These are phyloP conservation scores for Pleurotus cornucopiae DNA, from an alignment of 768 basidiomycete genomes.

Conservation along the genomic window DNA sequence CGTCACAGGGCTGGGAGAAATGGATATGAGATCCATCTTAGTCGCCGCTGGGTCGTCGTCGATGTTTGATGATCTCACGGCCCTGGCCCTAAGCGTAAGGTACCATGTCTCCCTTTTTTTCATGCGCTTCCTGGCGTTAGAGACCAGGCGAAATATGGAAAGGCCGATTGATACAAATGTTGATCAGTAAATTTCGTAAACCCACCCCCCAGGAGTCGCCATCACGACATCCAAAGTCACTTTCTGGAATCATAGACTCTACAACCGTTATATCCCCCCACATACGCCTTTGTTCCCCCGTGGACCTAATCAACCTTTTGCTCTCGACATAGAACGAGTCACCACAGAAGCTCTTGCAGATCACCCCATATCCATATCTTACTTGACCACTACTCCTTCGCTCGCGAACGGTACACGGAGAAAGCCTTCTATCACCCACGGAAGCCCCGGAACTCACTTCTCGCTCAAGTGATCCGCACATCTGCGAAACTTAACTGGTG, in stretches of 20 bases:
- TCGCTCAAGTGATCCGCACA: neutral
- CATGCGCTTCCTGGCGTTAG: slow-evolving; percentile 1
- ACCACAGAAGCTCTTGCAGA: slow-evolving; percentile 6
- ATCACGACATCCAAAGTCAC: slow-evolving; percentile 7
- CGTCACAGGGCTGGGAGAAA: slow-evolving; percentile 2
- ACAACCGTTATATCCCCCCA: neutral
- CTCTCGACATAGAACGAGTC: neutral
- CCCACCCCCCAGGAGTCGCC: slow-evolving; percentile 3
- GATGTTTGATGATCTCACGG: slow-evolving; percentile 6
- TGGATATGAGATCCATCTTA: slow-evolving; percentile 6
- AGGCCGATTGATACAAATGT: slow-evolving; percentile 7
- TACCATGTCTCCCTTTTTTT: slow-evolving; percentile 5
- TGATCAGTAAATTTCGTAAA: slow-evolving; percentile 5
- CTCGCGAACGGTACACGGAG: slow-evolving; percentile 4
- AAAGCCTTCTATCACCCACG: slow-evolving; percentile 1
- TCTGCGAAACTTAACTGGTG: neutral
- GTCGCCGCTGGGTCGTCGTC: slow-evolving; percentile 6
- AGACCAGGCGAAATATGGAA: slow-evolving; percentile 7
- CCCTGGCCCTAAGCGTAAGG: slow-evolving; percentile 4
- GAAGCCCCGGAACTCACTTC: neutral
- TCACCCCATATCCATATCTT: neutral
- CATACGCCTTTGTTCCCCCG: neutral
- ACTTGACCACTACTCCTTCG: neutral
- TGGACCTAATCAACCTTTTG: neutral
- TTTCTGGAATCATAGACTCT: slow-evolving; percentile 2